Percentiles rank a stretch among this genome's conserved stretches.
phyloP scores from a whole-genome alignment of 331 rosid genomes.

The Rhamnella rubrinervis region DNA sequence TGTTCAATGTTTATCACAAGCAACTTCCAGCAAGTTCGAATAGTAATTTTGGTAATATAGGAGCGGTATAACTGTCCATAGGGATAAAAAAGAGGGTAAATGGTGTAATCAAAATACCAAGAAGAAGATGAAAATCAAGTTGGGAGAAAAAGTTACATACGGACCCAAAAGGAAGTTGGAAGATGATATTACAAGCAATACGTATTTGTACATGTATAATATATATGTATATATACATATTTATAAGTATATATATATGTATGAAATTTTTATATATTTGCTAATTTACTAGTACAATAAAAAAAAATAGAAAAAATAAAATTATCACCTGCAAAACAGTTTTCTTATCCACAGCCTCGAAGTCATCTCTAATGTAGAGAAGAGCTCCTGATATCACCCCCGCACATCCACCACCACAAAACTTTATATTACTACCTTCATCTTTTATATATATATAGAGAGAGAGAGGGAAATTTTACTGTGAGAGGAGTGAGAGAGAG shows the following conservation, averaged over 20 bases:
- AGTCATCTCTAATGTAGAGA: slow-evolving; percentile 55
- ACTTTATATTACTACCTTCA: not conserved
- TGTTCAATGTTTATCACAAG: no score
- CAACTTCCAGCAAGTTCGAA: no score
- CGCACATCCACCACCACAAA: slow-evolving; percentile 23
- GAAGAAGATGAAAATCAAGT: not conserved
- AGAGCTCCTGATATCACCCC: slow-evolving; percentile 76
- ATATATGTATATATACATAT: no score
- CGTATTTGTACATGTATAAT: not conserved
- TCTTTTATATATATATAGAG: not conserved
- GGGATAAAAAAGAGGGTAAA: not conserved
- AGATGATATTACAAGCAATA: not conserved
- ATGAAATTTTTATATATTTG: no score
- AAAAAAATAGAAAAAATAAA: not conserved
- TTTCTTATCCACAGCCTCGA: slow-evolving; percentile 41
- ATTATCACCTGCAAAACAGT: slow-evolving; percentile 56
- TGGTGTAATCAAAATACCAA: not conserved
- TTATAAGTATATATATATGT: no score
- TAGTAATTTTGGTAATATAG: not conserved
- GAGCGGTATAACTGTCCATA: slow-evolving; percentile 5
- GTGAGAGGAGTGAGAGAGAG: no score
- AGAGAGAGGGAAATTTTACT: not conserved
- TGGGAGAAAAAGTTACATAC: not conserved
- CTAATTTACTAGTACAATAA: no score
- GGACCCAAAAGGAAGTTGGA: not conserved